These are phyloP conservation scores for Cadophora sp. DNA, from an alignment of 2,329 filamentous ascomycete species.

Conservation along the genomic window DNA sequence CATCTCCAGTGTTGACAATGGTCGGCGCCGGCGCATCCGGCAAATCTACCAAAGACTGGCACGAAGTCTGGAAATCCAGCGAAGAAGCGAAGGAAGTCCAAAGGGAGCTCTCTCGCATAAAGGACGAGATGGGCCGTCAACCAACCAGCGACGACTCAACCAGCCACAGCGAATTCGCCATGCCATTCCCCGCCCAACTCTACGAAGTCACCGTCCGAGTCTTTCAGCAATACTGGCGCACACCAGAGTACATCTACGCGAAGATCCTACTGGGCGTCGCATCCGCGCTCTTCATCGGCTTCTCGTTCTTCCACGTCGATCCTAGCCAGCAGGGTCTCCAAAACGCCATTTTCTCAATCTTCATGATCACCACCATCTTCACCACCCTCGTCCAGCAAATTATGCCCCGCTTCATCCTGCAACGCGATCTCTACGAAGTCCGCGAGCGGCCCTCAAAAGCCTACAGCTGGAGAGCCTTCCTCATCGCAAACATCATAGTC, in stretches of 20 bases:
- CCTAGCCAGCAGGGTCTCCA: slow-evolving; percentile 70
- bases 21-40: slow-evolving; percentile 68
- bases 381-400: slow-evolving; percentile 69
- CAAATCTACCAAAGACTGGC: slow-evolving; percentile 65
- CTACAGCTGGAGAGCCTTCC: slow-evolving; percentile 46
- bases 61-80: slow-evolving; percentile 48
- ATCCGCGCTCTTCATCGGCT: slow-evolving; percentile 65
- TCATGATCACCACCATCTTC: slow-evolving; percentile 76
- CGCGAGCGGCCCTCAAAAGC: slow-evolving; percentile 45
- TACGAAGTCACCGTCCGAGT: slow-evolving; percentile 69
- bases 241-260: slow-evolving; percentile 76
- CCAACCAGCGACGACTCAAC: slow-evolving; percentile 60
- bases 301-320: slow-evolving; percentile 68
- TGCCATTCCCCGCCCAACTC: slow-evolving; percentile 72
- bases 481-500: slow-evolving; percentile 65
- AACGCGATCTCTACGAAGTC: slow-evolving; percentile 71
- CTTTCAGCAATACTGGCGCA: slow-evolving; percentile 82
- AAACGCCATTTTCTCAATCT: slow-evolving; percentile 75
- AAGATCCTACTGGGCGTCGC: slow-evolving; percentile 64
- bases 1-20: slow-evolving; percentile 46
- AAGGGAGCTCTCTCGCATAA: slow-evolving; percentile 31
- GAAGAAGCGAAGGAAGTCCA: slow-evolving; percentile 44
- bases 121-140: slow-evolving; percentile 54
- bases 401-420: slow-evolving; percentile 73
- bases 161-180: slow-evolving; percentile 73